Percentiles rank a stretch among this genome's conserved stretches.
Conservation (phyloP, 345 rosid species). For the Populus euphratica region DNA sequence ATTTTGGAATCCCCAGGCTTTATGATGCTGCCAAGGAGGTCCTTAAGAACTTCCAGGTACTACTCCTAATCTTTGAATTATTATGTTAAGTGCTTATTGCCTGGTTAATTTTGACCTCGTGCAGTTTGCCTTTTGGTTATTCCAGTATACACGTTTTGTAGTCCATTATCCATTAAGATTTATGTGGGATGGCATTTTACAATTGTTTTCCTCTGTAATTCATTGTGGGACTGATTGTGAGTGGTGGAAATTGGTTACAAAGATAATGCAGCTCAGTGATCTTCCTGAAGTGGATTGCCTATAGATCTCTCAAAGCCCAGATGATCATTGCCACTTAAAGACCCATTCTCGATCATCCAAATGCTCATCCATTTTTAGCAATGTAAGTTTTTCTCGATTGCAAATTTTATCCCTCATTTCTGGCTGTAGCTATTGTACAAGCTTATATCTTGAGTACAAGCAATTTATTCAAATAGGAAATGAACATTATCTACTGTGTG, state of each 20-base stretch:
- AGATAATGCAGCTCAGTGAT: conserved; percentile 68
- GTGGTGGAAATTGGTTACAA: conserved; percentile 11
- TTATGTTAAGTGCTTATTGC: not conserved
- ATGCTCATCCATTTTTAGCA: conserved; percentile 78
- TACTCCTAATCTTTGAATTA: not conserved
- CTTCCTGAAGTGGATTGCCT: conserved; percentile 72
- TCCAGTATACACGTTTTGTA: not conserved
- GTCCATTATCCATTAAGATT: too few relatives aligned
- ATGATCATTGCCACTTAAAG: conserved; percentile 90
- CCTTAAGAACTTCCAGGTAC: conserved; percentile 65
- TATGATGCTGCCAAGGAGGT: conserved; percentile 84
- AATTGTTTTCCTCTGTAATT: not conserved
- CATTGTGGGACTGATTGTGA: not conserved
- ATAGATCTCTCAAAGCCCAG: conserved; percentile 92
- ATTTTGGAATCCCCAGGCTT: conserved; percentile 90
- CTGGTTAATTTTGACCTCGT: not conserved
- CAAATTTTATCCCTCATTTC: not conserved
- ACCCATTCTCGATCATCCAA: conserved; percentile 61
- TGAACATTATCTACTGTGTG: not conserved
- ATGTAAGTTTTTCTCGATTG: conserved; percentile 39
- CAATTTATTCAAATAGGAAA: not conserved
- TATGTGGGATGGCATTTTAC: not conserved
- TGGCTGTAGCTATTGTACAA: not conserved
- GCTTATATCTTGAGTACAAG: not conserved
- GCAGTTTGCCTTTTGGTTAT: not conserved